A percentile compares a stretch with the other conserved stretches of the same genome.
Evolutionary conservation across 106 monocot genomes (phyloP).

Genomic region (Acorus calamus): DNA sequence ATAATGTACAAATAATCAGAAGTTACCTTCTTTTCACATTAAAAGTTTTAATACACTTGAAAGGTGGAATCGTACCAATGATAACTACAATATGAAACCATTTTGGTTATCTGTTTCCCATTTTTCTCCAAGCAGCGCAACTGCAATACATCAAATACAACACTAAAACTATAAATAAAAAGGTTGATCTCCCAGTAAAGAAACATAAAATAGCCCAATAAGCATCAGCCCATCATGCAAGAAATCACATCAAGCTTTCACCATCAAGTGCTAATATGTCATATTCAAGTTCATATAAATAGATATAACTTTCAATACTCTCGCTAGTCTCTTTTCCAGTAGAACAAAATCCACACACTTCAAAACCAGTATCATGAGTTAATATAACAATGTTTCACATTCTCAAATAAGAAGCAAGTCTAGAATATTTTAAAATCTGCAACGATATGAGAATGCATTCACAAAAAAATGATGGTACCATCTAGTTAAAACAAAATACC

Average conservation of each 20-base stretch:
- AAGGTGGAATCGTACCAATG: slow-evolving; percentile 43
- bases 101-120: slow-evolving; percentile 70
- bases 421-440: no score
- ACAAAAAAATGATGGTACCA: neutral
- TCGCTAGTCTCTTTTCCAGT: no score
- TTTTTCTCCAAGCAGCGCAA: slow-evolving; percentile 67
- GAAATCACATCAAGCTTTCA: no score
- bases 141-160: slow-evolving; percentile 32
- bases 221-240: no score
- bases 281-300: no score
- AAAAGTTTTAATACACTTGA: neutral
- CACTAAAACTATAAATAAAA: neutral
- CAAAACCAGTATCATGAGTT: no score
- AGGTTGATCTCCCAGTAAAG: neutral
- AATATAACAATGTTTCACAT: no score
- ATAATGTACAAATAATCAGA: neutral
- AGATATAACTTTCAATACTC: no score
- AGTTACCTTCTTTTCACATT: slow-evolving; percentile 26
- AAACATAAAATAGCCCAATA: no score
- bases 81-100: slow-evolving; percentile 78
- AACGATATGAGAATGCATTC: neutral
- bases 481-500: slow-evolving; percentile 1
- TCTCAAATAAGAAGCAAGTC: no score
- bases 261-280: no score
- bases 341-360: no score